Percentiles rank a stretch among this genome's conserved stretches.
These are phyloP conservation scores for Phytophthora lateralis DNA, from an alignment of 352 stramenopile species.

Conservation along the genomic window DNA sequence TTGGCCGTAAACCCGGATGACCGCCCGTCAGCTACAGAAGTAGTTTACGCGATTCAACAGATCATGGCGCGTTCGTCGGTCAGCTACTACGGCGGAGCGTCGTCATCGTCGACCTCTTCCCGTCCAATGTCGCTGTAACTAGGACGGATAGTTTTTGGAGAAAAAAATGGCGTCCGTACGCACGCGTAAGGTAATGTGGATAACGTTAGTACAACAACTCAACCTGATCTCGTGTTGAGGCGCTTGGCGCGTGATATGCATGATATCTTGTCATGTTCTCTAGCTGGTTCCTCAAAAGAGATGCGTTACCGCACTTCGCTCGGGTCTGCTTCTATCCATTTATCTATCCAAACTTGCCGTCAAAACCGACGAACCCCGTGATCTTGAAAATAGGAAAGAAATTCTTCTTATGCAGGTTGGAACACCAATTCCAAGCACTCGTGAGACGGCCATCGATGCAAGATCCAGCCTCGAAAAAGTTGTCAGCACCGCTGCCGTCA, in stretches of 20 bases:
- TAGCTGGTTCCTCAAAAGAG: constrained; percentile 7
- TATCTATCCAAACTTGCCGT: constrained; percentile 93
- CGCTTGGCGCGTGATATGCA: constrained; percentile 4
- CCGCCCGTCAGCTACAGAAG: constrained; percentile 59
- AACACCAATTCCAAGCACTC: constrained; percentile 98
- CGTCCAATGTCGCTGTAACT: constrained; percentile 26
- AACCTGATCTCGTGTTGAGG: constrained; percentile 18
- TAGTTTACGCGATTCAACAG: constrained; percentile 67
- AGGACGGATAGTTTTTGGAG: constrained; percentile 24
- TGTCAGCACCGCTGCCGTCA: constrained; percentile 94
- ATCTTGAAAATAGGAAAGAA: constrained; percentile 98
- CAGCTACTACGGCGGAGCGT: constrained; percentile 12
- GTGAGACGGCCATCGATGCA: constrained; percentile 97
- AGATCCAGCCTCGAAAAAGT: constrained; percentile 95
- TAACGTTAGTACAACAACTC: constrained; percentile 21
- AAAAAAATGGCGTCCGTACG: constrained; percentile 1
- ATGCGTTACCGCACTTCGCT: neutral
- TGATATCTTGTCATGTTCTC: constrained; percentile 17
- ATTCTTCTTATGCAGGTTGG: constrained; percentile 91
- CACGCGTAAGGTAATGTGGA: constrained; percentile 26
- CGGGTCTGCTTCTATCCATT: constrained; percentile 3
- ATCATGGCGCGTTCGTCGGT: constrained; percentile 33
- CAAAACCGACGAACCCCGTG: constrained; percentile 96
- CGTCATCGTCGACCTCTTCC: constrained; percentile 28
- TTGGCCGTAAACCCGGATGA: constrained; percentile 59